Base-by-base conservation (phyloP, 2,329 filamentous ascomycete species). In the Aspergillus cejpii region DNA sequence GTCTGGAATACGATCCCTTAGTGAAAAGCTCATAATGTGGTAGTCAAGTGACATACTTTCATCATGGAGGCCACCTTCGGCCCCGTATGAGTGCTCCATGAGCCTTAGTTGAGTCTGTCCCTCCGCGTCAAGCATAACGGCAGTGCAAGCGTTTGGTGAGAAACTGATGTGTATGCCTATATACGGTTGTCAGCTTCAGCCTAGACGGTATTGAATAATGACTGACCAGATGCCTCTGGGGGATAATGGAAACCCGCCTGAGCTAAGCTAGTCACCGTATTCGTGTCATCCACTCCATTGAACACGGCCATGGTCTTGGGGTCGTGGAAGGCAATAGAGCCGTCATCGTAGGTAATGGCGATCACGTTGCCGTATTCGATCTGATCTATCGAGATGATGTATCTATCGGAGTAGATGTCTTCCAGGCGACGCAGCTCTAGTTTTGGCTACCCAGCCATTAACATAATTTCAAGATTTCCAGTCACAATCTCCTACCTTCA, bases 241-340 rank as follows among this genome's bases (percentile, higher is more conserved):
- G 77, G 66, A 59, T 85, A 92, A 5, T 77, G 74, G 64, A 94
- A 94, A 1, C 88, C 88, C 37, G 83, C 81, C 63, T 95, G 87
- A 21, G 83, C 74, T 21, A 94, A 73, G 45, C 80, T 85, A 49
- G 78, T 80, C 24, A 94, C 79, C 37, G 74, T 80, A 34, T 80
- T 77, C 6, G 79, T 67, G 55, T 85, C 83, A 21, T 77, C 74
- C 44, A 84, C 77, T 4, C 78, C 76, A 50, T 79, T 81, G 1
- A 90, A 71, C 42, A 83, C 75, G 3, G 80, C 74, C 77, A 94
- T 84, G 0, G 80, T 85, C 38, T 78, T 74, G 8, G 88, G 79
- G 58, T 94, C 85, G 44, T 87, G 80, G 64, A 91, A 87, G 54
- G 92, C 83, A 3, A 94, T 74, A 0, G 81, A 84, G 8, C 90